Percentiles rank a stretch among this genome's conserved stretches.
Conservation (phyloP, 345 rosid species). For the Schrenkiella parvula region DNA sequence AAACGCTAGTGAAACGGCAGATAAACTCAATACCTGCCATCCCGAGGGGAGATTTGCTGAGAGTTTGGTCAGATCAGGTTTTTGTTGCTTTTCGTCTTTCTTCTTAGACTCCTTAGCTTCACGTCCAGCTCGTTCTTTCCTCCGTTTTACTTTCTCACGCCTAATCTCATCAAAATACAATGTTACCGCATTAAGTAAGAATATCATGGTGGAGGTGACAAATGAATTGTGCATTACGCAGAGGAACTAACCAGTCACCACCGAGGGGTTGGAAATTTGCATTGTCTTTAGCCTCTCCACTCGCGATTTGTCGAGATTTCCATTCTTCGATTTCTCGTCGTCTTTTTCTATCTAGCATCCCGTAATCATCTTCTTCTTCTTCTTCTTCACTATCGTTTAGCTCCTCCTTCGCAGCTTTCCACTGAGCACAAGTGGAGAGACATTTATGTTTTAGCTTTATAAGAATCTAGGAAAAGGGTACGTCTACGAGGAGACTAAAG, state of each 20-base stretch:
- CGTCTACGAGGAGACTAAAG: not conserved
- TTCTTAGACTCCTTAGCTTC: conserved; percentile 40
- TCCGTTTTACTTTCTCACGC: conserved; percentile 92
- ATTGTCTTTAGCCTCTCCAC: conserved; percentile 89
- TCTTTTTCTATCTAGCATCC: conserved; percentile 67
- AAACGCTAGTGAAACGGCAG: not conserved
- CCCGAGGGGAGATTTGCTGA: conserved; percentile 64
- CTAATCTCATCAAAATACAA: conserved; percentile 33
- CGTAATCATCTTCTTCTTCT: conserved; percentile 62
- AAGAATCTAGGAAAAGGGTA: not conserved
- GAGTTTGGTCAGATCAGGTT: conserved; percentile 52
- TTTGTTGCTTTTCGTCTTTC: conserved; percentile 31
- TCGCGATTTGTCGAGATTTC: conserved; percentile 80
- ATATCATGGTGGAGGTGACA: not conserved
- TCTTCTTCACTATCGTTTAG: conserved; percentile 74
- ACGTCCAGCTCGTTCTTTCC: conserved; percentile 54
- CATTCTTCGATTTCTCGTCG: conserved; percentile 87
- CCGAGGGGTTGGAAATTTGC: conserved; percentile 98
- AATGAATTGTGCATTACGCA: not conserved
- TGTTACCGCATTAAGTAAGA: conserved; percentile 2
- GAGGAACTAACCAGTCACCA: conserved; percentile 74
- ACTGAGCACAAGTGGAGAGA: conserved; percentile 39
- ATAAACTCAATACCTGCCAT: conserved; percentile 57
- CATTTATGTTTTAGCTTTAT: not conserved
- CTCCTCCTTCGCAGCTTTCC: conserved; percentile 99